Base-by-base conservation (phyloP, 2,329 filamentous ascomycete species). In the Calonectria henricotiae region DNA sequence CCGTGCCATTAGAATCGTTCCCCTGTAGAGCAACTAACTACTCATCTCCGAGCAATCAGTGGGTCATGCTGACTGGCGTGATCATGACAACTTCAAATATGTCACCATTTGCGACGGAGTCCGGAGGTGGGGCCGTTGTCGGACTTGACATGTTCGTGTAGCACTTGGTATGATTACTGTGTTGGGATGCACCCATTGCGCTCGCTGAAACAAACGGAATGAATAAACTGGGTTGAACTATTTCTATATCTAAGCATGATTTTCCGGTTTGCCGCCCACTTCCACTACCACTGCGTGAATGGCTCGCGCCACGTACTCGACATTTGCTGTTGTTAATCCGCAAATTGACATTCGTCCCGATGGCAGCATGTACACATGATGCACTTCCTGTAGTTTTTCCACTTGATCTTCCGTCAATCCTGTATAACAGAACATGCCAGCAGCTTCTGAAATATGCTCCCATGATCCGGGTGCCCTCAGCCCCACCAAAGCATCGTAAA, bases 401-500 rank as follows among this genome's bases (percentile, higher is more conserved):
- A 63, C 60, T 30, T 68, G 58, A 6, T 54, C 9, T 4, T 25
- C 27, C 4, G 37, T 54, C 13, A 68, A 15, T 8, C 65, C 65
- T 12, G 58, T 68, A n/a, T 54, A 54, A 8, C 46, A 68, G 20
- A 68, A 68, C 65, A 68, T 68, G n/a, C 65, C 60, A 5, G 43
- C 63, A 5, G 37, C 32, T 3, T 61, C 20, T 4, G 20, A 51
- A 35, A 68, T 41, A 20, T 68, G 65, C 1, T 37, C 39, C 65
- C 65, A 68, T 17, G 46, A 46, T 13, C 65, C 65, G 17, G 20
- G 60, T 13, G 47, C 39, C 4, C 25, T 12, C n/a, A 49, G 6
- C 3, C 3, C 12, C 6, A 9, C 12, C 17, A 68, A n/a, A 1
- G 37, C 58, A 6, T 44, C 6, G 32, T 70, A 67, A 9, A 70